Conservation (phyloP, 192 early-diverging fungal species). For the Diversispora epigaea region DNA sequence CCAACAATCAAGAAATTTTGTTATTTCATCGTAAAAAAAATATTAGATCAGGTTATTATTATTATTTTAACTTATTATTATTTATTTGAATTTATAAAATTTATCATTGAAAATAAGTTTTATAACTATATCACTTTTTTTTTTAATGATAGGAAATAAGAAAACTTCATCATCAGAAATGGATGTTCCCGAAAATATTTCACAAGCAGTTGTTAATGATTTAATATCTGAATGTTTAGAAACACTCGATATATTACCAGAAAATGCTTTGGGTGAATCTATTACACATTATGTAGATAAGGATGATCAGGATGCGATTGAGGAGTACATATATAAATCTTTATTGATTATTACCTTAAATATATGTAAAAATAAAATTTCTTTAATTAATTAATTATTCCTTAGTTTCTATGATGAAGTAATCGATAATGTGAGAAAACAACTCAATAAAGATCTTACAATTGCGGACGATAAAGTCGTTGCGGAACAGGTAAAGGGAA, state of each 20-base stretch:
- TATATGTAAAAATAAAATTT: background rate
- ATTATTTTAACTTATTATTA: background rate
- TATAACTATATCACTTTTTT: too few relatives aligned
- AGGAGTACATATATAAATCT: background rate
- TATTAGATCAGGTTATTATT: background rate
- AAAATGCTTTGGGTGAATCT: conserved; percentile 12
- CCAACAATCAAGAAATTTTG: conserved; percentile 5
- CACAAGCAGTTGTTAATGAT: background rate
- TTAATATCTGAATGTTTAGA: background rate
- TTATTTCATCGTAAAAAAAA: conserved; percentile 1
- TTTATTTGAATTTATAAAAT: too few relatives aligned
- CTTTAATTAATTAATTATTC: background rate
- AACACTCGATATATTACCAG: background rate
- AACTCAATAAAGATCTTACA: background rate
- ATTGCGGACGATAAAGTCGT: background rate
- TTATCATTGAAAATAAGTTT: too few relatives aligned
- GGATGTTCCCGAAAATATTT: background rate
- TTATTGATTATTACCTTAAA: background rate
- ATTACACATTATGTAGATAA: background rate
- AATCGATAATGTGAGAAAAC: background rate
- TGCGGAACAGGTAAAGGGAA: background rate
- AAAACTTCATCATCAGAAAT: background rate
- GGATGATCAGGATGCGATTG: conserved; percentile 1
- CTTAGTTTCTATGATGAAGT: background rate
- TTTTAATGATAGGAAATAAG: too few relatives aligned